A percentile compares a stretch with the other conserved stretches of the same genome.
These are phyloP conservation scores for Coprinopsis marcescibilis DNA, from an alignment of 768 basidiomycete species.

Conservation along the genomic window DNA sequence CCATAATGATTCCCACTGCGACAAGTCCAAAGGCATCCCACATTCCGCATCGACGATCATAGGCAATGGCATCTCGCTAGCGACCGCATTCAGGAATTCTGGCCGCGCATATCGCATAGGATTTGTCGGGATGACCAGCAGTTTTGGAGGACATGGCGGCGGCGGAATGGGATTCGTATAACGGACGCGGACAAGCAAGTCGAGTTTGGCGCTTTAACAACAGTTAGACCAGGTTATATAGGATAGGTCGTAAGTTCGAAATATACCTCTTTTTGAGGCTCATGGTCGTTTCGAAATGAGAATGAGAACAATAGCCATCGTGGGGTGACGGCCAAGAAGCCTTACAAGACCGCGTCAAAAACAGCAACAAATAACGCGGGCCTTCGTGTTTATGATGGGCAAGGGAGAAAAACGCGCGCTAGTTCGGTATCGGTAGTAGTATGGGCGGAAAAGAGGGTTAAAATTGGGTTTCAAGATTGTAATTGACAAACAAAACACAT, in stretches of 20 bases:
- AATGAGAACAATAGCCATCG: slow-evolving; percentile 18
- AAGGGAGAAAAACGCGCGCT: background rate
- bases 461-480: background rate
- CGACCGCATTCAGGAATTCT: slow-evolving; percentile 76
- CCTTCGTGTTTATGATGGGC: background rate
- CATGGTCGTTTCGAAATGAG: slow-evolving; percentile 24
- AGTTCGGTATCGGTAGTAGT: background rate
- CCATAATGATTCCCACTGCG: slow-evolving; percentile 79
- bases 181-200: slow-evolving; percentile 88
- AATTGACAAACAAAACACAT: background rate
- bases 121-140: slow-evolving; percentile 88
- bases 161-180: slow-evolving; percentile 92
- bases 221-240: slow-evolving; percentile 13
- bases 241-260: background rate
- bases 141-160: slow-evolving; percentile 95
- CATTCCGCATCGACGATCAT: slow-evolving; percentile 97
- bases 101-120: slow-evolving; percentile 83
- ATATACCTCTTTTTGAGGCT: slow-evolving; percentile 53
- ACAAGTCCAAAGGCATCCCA: slow-evolving; percentile 92
- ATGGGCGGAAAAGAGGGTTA: no score
- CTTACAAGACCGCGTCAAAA: slow-evolving; percentile 20
- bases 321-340: slow-evolving; percentile 27
- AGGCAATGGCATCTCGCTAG: slow-evolving; percentile 77
- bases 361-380: slow-evolving; percentile 14
- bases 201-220: slow-evolving; percentile 65